These are phyloP conservation scores for Colletotrichum orchidophilum DNA, from an alignment of 2,329 filamentous ascomycete genomes.

Conservation along the genomic window DNA sequence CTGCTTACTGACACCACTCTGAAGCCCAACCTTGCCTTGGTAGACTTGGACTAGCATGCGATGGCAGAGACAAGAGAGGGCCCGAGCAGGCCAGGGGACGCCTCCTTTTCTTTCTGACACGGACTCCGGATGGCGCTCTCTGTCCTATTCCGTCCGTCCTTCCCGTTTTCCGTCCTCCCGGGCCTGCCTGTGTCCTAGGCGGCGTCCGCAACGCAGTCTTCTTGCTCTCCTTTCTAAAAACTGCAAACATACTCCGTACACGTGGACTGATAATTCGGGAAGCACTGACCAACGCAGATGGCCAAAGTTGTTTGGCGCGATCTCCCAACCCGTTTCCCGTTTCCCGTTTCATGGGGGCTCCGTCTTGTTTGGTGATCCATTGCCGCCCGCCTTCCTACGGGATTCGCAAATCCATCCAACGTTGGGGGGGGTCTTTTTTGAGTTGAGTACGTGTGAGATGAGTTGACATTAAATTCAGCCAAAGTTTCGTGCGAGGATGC, in stretches of 20 bases:
- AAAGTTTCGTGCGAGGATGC: not conserved
- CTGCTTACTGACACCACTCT: not conserved
- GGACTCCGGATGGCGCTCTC: not conserved
- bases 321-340: constrained; percentile 11
- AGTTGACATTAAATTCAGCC: constrained; percentile 1
- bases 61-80: constrained; percentile 6
- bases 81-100: constrained; percentile 9
- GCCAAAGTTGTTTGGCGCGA: constrained; percentile 11
- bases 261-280: not conserved
- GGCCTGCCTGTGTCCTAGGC: not conserved
- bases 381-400: not conserved
- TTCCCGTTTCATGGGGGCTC: not conserved
- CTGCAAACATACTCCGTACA: constrained; percentile 6
- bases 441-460: not conserved
- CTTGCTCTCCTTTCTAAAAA: not conserved
- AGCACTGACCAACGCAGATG: constrained; percentile 7
- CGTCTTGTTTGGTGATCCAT: not conserved
- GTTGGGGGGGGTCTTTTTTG: not conserved
- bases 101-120: constrained; percentile 17
- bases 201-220: not conserved
- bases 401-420: not conserved
- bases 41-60: constrained; percentile 12
- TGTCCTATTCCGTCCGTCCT: not conserved
- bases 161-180: not conserved
- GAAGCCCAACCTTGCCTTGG: not conserved